These are phyloP conservation scores for Aureobasidium leucospermi DNA, from an alignment of 2,329 filamentous ascomycete genomes.

Conservation along the genomic window DNA sequence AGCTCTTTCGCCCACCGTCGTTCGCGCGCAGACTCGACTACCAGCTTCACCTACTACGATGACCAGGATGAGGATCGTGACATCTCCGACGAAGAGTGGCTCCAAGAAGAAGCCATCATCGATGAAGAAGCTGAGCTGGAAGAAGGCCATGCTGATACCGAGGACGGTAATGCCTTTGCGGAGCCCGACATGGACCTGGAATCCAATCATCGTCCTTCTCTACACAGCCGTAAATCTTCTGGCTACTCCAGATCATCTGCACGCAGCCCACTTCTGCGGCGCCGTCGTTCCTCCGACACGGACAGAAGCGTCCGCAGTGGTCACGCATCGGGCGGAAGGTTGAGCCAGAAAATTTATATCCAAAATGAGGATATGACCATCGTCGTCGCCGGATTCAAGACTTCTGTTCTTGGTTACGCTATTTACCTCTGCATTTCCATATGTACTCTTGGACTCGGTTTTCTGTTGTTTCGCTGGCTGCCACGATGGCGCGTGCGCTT, in stretches of 20 bases:
- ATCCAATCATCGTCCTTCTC: conserved; percentile 22
- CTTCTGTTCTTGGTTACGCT: conserved; percentile 60
- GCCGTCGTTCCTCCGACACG: conserved; percentile 63
- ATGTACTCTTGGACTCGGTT: conserved; percentile 68
- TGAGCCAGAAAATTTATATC: conserved; percentile 88
- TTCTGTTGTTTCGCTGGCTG: conserved; percentile 81
- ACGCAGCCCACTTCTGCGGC: conserved; percentile 58
- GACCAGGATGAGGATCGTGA: conserved; percentile 59
- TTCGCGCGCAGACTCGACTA: conserved; percentile 69
- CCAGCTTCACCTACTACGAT: conserved; percentile 84
- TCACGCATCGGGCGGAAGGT: conserved; percentile 52
- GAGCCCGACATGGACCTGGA: conserved; percentile 38
- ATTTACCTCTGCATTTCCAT: conserved; percentile 65
- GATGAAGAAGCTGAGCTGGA: conserved; percentile 38
- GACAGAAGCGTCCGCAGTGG: conserved; percentile 58
- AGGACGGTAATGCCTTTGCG: conserved; percentile 35
- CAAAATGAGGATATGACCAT: conserved; percentile 89
- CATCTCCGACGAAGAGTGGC: conserved; percentile 34
- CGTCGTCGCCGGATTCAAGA: conserved; percentile 84
- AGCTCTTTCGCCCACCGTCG: conserved; percentile 87
- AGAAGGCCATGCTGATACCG: conserved; percentile 28
- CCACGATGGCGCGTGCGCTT: conserved; percentile 78
- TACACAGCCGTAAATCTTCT: conserved; percentile 56
- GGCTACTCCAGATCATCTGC: conserved; percentile 36
- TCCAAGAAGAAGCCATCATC: conserved; percentile 43